Evolutionary conservation across 1,284 basidiomycete genomes (phyloP).

Genomic region (Stereum hirsutum): DNA sequence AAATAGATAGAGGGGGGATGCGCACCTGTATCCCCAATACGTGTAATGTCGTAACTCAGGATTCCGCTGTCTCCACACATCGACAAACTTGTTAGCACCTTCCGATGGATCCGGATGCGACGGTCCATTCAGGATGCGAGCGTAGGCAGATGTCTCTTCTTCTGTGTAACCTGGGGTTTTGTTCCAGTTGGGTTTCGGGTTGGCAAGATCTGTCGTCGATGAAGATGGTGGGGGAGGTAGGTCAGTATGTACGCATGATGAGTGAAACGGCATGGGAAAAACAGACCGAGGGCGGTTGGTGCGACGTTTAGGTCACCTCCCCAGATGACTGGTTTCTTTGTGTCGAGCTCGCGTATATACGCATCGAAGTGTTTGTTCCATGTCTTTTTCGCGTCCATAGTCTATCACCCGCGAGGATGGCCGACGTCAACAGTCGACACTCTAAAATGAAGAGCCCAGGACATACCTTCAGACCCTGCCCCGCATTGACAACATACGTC

Average conservation of each 20-base stretch:
- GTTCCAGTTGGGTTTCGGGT: constrained; percentile 68
- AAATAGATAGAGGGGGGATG: too few species aligned
- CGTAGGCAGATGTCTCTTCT: constrained; percentile 66
- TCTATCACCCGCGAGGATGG: constrained; percentile 30
- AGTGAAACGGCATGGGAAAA: too few species aligned
- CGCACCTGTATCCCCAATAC: constrained; percentile 83
- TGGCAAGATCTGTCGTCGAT: constrained; percentile 43
- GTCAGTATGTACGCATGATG: too few species aligned
- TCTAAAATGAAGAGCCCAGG: background rate
- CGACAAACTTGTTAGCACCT: constrained; percentile 49
- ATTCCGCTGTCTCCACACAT: constrained; percentile 76
- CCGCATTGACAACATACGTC: constrained; percentile 88
- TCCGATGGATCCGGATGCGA: constrained; percentile 24
- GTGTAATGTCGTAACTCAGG: constrained; percentile 82
- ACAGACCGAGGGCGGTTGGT: constrained; percentile 56
- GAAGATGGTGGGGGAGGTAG: too few species aligned
- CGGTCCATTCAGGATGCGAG: constrained; percentile 38
- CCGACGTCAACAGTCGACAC: background rate
- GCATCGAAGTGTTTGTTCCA: constrained; percentile 73
- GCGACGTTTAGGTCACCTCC: constrained; percentile 86
- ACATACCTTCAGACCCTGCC: constrained; percentile 64
- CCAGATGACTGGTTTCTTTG: constrained; percentile 82
- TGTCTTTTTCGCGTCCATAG: constrained; percentile 59
- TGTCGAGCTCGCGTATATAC: constrained; percentile 66
- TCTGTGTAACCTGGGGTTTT: constrained; percentile 77